phyloP scores from a whole-genome alignment of 2,329 filamentous ascomycete species.

The Fusarium sp. region DNA sequence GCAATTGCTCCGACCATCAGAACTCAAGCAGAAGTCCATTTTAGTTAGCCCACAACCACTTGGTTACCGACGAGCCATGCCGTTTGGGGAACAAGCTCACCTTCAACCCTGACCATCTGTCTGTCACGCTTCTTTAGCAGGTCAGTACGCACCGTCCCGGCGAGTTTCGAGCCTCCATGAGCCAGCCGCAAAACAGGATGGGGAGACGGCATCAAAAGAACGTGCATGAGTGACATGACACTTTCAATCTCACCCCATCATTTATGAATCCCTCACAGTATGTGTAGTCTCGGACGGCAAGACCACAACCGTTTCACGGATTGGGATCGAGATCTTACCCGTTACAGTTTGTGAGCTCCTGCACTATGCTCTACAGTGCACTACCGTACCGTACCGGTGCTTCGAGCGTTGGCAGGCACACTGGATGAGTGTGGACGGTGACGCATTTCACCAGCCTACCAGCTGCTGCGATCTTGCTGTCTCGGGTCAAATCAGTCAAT shows the following conservation, averaged over 20 bases:
- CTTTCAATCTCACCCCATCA: slow-evolving; percentile 40
- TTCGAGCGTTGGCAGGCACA: slow-evolving; percentile 17
- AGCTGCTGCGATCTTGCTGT: slow-evolving; percentile 26
- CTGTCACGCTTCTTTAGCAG: slow-evolving; percentile 35
- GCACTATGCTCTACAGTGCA: slow-evolving; percentile 3
- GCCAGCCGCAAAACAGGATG: slow-evolving; percentile 19
- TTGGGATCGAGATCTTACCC: slow-evolving; percentile 49
- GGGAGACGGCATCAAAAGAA: slow-evolving; percentile 28
- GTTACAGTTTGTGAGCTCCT: slow-evolving; percentile 31
- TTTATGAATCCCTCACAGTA: slow-evolving; percentile 3
- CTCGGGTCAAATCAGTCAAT: slow-evolving; percentile 37
- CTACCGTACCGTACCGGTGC: slow-evolving; percentile 15
- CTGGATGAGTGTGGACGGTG: slow-evolving; percentile 20
- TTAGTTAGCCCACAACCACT: slow-evolving; percentile 36
- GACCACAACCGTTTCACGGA: slow-evolving; percentile 36
- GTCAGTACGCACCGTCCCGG: slow-evolving; percentile 31
- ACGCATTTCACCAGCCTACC: slow-evolving; percentile 18
- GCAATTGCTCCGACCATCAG: slow-evolving; percentile 30
- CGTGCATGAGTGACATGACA: slow-evolving; percentile 7
- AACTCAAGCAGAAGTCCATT: slow-evolving; percentile 37
- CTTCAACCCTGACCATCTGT: slow-evolving; percentile 33
- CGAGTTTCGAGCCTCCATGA: slow-evolving; percentile 29
- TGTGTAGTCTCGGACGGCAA: slow-evolving; percentile 7
- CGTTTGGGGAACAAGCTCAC: slow-evolving; percentile 36
- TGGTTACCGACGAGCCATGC: slow-evolving; percentile 38